These are phyloP conservation scores for Suillus brevipes DNA, from an alignment of 768 basidiomycete species.

Conservation along the genomic window DNA sequence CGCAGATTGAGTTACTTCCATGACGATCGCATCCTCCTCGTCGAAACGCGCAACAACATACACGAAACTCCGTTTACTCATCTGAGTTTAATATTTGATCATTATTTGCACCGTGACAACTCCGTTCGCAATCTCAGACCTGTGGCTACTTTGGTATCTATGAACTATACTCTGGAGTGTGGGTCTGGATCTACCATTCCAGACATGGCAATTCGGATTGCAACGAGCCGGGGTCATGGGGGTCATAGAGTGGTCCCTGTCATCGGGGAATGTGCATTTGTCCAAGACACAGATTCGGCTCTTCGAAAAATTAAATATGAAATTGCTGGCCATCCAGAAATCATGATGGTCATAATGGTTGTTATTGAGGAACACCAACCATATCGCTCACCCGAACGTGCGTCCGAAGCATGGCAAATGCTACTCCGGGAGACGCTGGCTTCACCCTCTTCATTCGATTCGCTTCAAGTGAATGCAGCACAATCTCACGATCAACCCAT, in stretches of 20 bases:
- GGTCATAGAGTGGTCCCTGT: neutral
- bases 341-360: neutral
- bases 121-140: neutral
- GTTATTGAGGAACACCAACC: neutral
- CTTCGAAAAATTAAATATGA: neutral
- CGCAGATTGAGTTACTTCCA: neutral
- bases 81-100: neutral
- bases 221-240: rapidly evolving
- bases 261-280: neutral
- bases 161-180: neutral
- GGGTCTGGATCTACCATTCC: neutral
- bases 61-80: neutral
- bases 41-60: neutral
- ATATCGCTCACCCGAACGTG: neutral
- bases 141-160: neutral
- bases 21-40: neutral
- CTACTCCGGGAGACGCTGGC: neutral
- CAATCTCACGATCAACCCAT: neutral
- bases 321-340: neutral
- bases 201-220: neutral
- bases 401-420: neutral
- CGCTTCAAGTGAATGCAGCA: neutral
- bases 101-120: neutral
- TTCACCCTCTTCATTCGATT: neutral
- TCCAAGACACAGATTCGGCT: neutral